These are phyloP conservation scores for Ilyonectria mors-panacis DNA, from an alignment of 2,329 filamentous ascomycete genomes.

Conservation along the genomic window DNA sequence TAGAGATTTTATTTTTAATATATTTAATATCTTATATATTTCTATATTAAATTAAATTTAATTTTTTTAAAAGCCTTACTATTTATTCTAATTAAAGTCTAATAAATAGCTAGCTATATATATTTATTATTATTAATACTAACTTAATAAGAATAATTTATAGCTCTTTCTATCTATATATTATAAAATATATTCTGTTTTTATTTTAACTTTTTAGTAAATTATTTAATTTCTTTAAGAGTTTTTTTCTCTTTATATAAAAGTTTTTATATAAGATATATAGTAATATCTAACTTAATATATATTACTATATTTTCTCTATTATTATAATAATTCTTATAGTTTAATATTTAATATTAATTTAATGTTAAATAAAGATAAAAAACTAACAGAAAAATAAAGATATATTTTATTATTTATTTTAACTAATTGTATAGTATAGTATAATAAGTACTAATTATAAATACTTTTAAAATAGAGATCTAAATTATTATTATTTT, in stretches of 20 bases:
- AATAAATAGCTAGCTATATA: conserved; percentile 11
- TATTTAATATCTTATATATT: conserved; percentile 9
- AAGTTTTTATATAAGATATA: conserved; percentile 16
- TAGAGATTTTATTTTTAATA: background rate
- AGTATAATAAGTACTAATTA: background rate
- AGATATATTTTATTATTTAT: no score
- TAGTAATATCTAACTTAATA: conserved; percentile 12
- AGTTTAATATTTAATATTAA: conserved; percentile 11
- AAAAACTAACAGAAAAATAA: conserved; percentile 13
- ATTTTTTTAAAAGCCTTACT: conserved; percentile 14
- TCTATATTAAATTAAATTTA: conserved; percentile 7
- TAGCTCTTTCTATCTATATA: conserved; percentile 11
- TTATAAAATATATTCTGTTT: conserved; percentile 8
- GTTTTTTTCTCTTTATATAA: conserved; percentile 9
- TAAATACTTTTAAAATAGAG: conserved; percentile 1
- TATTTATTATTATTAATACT: conserved; percentile 13
- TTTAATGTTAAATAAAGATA: conserved; percentile 16
- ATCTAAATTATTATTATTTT: background rate
- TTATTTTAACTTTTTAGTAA: background rate
- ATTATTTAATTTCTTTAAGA: background rate
- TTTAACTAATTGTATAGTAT: conserved; percentile 22
- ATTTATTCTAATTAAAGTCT: conserved; percentile 7
- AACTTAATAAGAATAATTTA: conserved; percentile 2
- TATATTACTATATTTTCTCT: conserved; percentile 12
- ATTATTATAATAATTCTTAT: conserved; percentile 3